Percentiles rank a stretch among this genome's conserved stretches.
Evolutionary conservation across 2,329 filamentous ascomycete species (phyloP).

Genomic region (Stagonosporopsis tanaceti): DNA sequence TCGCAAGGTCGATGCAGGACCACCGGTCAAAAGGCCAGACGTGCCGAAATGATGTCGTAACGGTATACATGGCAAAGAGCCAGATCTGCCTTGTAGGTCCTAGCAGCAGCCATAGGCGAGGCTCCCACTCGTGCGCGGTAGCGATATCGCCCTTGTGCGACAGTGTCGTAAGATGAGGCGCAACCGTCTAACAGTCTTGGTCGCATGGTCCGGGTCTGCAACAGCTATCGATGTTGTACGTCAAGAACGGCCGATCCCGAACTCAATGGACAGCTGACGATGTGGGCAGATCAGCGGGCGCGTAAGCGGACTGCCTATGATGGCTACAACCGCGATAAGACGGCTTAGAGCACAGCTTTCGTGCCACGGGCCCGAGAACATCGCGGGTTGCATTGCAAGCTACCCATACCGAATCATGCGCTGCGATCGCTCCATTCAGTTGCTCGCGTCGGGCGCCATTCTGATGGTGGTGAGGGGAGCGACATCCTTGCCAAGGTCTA

Average conservation of each 20-base stretch:
- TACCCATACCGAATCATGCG: slow-evolving; percentile 13
- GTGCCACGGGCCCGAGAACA: slow-evolving; percentile 21
- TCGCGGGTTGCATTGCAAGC: slow-evolving; percentile 17
- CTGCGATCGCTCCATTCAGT: slow-evolving; percentile 23
- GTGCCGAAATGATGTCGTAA: not conserved
- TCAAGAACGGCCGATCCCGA: slow-evolving; percentile 48
- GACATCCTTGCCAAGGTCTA: slow-evolving; percentile 37
- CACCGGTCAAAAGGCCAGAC: not conserved
- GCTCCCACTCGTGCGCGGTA: slow-evolving; percentile 9
- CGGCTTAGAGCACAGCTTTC: slow-evolving; percentile 22
- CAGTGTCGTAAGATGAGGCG: slow-evolving; percentile 39
- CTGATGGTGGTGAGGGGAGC: slow-evolving; percentile 26
- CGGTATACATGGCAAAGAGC: not conserved
- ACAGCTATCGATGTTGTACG: slow-evolving; percentile 35
- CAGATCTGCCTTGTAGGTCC: not conserved
- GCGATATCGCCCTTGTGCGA: slow-evolving; percentile 35
- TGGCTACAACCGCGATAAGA: slow-evolving; percentile 39
- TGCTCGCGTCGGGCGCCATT: slow-evolving; percentile 26
- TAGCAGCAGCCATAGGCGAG: not conserved
- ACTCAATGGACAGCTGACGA: slow-evolving; percentile 37
- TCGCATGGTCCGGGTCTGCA: slow-evolving; percentile 29
- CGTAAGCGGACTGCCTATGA: slow-evolving; percentile 43
- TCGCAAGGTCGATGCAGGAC: not conserved
- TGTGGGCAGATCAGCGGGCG: slow-evolving; percentile 49
- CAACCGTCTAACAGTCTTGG: slow-evolving; percentile 26